Evolutionary conservation across 2,329 filamentous ascomycete species (phyloP), one percentile per base, ranked within the genome.

Genomic region (Harringtonia lauricola): DNA sequence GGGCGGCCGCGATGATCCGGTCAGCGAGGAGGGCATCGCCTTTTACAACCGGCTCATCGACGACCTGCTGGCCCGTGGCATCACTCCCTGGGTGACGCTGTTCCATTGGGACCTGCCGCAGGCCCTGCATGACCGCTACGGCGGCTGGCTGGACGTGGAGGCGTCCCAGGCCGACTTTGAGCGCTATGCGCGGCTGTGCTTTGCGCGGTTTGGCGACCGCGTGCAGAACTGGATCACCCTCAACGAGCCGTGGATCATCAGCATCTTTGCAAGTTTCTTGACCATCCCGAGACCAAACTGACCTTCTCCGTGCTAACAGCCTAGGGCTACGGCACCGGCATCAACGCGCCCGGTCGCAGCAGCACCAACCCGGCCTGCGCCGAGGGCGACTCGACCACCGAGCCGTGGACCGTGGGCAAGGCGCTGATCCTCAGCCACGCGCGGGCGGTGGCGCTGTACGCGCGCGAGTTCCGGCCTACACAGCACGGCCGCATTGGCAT

Each of bases 191-290:
- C 78, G 81, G 48, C 68, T 87, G 36, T 70, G 86, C 54, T 92
- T 87, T 66, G 72, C 81, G 59, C 75, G 78, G 1, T 71, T 92
- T n/a, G 41, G 41, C 38, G 74, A 79, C 44, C 83, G 81, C 61
- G 85, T 88, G 55, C 86, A 88, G 68, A 72, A 85, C 63, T 94
- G 86, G 86, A 85, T 88, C 60, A 92, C 86, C 21, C 87, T 90
- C 66, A 92, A 90, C 59, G 86, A 94, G 67, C 86, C 86, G 5
- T 92, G 84, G 79, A 92, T 85, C 63, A 84, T 78, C 49, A 79
- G 82, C 41, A 80, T 92, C 48, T 71, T 90, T 36, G 86, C 85
- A 22, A 34, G 14, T 34, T 6, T 34, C 31, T 15, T 14, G 6
- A 26, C 24, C 24, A 6, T 10, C 24, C 24, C 24, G 24, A 10